Evolutionary conservation across 2,329 filamentous ascomycete species (phyloP).

Genomic region (Nigrospora oryzae): DNA sequence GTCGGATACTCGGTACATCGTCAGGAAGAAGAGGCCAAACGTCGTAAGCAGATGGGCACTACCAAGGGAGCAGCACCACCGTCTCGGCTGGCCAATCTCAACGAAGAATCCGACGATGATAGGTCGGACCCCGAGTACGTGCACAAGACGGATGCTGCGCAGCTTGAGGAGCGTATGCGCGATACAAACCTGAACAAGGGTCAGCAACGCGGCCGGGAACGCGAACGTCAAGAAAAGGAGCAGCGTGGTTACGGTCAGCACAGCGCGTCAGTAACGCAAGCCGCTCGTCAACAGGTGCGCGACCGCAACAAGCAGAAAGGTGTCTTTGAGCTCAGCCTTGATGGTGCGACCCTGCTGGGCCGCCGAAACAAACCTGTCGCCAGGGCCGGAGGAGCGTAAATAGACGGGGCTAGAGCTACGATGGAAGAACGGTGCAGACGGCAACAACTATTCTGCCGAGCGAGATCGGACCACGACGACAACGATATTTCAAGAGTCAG

Average conservation of each 20-base stretch:
- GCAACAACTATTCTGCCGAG: no score
- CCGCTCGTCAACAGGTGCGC: conserved; percentile 70
- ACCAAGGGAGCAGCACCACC: conserved; percentile 52
- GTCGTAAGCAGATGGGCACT: conserved; percentile 72
- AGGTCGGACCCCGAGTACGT: conserved; percentile 40
- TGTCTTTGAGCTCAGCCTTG: conserved; percentile 84
- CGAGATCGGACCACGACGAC: not conserved
- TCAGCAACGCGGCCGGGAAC: conserved; percentile 41
- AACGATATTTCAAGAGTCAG: not conserved
- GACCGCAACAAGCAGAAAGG: conserved; percentile 63
- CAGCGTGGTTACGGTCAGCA: conserved; percentile 81
- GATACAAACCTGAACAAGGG: conserved; percentile 62
- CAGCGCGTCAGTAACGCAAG: conserved; percentile 72
- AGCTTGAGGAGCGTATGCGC: conserved; percentile 80
- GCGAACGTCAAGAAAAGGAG: conserved; percentile 33
- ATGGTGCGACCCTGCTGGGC: conserved; percentile 82
- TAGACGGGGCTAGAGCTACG: conserved; percentile 3
- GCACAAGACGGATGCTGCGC: conserved; percentile 41
- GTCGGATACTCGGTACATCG: conserved; percentile 96
- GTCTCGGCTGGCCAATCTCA: conserved; percentile 50
- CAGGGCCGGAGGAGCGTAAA: conserved; percentile 25
- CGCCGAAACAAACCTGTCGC: conserved; percentile 51
- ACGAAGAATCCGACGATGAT: conserved; percentile 56
- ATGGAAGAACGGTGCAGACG: no score
- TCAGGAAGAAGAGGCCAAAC: conserved; percentile 92